Percentiles rank a stretch among this genome's conserved stretches.
These are phyloP conservation scores for Macrolepiota albuminosa DNA, from an alignment of 768 basidiomycete species.

Conservation along the genomic window DNA sequence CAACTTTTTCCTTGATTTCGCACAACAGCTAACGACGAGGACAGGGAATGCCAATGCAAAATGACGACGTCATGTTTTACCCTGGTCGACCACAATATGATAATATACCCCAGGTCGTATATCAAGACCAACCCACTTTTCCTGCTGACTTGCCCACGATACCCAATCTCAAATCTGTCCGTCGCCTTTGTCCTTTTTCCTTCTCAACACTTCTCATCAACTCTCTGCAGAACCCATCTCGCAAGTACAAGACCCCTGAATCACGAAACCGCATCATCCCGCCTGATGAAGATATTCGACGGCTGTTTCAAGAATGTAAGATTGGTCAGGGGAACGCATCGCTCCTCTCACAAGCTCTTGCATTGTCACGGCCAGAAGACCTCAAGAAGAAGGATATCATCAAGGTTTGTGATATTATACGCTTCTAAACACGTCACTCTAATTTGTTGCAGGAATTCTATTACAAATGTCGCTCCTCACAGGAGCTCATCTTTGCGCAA, in stretches of 20 bases:
- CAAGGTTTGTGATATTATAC: slow-evolving; percentile 30
- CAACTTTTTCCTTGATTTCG: background rate
- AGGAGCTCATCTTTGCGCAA: slow-evolving; percentile 78
- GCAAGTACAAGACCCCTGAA: slow-evolving; percentile 34
- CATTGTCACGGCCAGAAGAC: slow-evolving; percentile 63
- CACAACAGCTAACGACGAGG: background rate
- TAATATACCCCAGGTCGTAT: slow-evolving; percentile 31
- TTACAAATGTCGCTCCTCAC: slow-evolving; percentile 70
- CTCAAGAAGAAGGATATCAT: slow-evolving; percentile 61
- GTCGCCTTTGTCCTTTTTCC: slow-evolving; percentile 6
- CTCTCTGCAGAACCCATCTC: slow-evolving; percentile 18
- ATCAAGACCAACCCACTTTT: slow-evolving; percentile 31
- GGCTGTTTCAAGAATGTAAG: slow-evolving; percentile 81
- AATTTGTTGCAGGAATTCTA: slow-evolving; percentile 68
- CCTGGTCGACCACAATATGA: background rate
- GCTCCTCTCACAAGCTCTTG: slow-evolving; percentile 66
- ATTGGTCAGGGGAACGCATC: slow-evolving; percentile 79
- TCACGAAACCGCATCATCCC: slow-evolving; percentile 36
- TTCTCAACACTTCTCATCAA: slow-evolving; percentile 5
- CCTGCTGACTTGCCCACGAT: slow-evolving; percentile 18
- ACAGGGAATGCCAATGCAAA: slow-evolving; percentile 74
- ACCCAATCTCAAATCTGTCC: slow-evolving; percentile 24
- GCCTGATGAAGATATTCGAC: slow-evolving; percentile 66
- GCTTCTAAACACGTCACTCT: background rate
- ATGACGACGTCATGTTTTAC: slow-evolving; percentile 68